Percentiles rank a stretch among this genome's conserved stretches.
These are phyloP conservation scores for Gleditsia sinensis DNA, from an alignment of 306 rosid species.

Conservation along the genomic window DNA sequence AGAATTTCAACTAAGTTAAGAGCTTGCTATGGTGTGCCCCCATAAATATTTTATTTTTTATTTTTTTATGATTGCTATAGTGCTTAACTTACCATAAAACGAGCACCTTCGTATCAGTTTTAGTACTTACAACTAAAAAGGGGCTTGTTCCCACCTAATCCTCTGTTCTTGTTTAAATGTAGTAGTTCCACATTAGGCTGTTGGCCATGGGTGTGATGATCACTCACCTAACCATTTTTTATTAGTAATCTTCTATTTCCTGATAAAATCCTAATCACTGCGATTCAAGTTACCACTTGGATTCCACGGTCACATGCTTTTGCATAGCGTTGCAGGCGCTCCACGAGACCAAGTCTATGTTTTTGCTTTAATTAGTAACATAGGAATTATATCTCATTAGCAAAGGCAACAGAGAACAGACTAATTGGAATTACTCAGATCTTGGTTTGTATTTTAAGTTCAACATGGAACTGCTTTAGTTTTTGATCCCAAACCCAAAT, in stretches of 20 bases:
- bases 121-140: background rate
- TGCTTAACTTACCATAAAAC: slow-evolving; percentile 6
- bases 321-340: slow-evolving; percentile 40
- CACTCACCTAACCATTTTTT: slow-evolving; percentile 1
- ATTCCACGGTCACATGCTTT: slow-evolving; percentile 45
- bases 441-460: slow-evolving; percentile 17
- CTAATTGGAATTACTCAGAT: slow-evolving; percentile 28
- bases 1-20: slow-evolving; percentile 42
- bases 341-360: slow-evolving; percentile 21
- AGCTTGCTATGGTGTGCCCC: slow-evolving; percentile 20
- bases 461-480: slow-evolving; percentile 28
- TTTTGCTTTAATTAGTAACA: slow-evolving; percentile 38
- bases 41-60: background rate
- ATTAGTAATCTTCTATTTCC: background rate
- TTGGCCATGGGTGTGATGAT: background rate
- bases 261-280: background rate
- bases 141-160: background rate
- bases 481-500: background rate
- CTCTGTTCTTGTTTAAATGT: background rate
- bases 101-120: background rate
- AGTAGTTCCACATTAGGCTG: background rate
- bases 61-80: background rate
- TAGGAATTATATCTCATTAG: slow-evolving; percentile 9
- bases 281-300: slow-evolving; percentile 3
- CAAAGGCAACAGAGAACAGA: slow-evolving; percentile 31